These are phyloP conservation scores for Alternaria viburni DNA, from an alignment of 2,329 filamentous ascomycete genomes.

Conservation along the genomic window DNA sequence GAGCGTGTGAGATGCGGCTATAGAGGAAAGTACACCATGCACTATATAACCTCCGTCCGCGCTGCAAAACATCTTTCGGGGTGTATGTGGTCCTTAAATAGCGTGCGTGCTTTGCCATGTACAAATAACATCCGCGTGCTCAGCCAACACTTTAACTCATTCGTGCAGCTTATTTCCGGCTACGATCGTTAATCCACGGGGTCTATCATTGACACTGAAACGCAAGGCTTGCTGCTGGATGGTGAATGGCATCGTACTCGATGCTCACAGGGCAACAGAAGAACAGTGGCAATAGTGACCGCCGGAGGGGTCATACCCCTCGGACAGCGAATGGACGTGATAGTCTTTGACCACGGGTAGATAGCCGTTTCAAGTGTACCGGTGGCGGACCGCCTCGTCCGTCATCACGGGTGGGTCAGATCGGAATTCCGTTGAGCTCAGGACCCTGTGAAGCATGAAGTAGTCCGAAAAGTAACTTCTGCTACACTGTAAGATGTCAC, in stretches of 20 bases:
- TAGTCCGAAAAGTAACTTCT: not conserved
- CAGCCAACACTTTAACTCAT: not conserved
- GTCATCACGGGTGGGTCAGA: not conserved
- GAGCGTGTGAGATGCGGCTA: not conserved
- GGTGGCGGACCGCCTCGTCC: not conserved
- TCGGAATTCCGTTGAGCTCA: not conserved
- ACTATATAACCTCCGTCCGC: not conserved
- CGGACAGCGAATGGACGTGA: not conserved
- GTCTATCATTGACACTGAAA: not conserved
- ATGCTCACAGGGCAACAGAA: not conserved
- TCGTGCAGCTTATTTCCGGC: not conserved
- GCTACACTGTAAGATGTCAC: not conserved
- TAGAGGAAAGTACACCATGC: not conserved
- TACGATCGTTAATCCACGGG: not conserved
- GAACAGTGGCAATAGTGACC: not conserved
- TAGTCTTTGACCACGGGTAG: not conserved
- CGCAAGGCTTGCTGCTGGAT: not conserved
- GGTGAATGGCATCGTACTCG: not conserved
- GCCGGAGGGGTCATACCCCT: not conserved
- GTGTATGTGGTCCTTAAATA: fast-evolving
- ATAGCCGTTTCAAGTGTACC: not conserved
- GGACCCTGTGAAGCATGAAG: not conserved
- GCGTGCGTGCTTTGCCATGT: not conserved
- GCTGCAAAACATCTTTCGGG: not conserved
- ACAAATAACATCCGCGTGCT: not conserved